These are phyloP conservation scores for Claviceps capensis DNA, from an alignment of 2,329 filamentous ascomycete genomes.

Conservation along the genomic window DNA sequence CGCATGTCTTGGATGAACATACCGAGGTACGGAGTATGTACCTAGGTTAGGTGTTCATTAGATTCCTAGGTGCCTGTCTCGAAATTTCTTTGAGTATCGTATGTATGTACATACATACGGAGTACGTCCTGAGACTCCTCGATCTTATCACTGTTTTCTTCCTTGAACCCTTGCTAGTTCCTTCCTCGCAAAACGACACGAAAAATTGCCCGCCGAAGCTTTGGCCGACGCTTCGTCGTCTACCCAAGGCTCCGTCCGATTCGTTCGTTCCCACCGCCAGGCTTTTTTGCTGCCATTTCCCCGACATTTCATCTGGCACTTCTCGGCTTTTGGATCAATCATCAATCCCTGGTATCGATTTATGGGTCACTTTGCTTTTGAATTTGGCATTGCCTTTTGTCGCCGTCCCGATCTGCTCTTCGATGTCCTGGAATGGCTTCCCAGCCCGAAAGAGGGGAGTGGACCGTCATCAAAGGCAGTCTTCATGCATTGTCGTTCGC, in stretches of 20 bases:
- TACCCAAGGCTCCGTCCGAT: not conserved
- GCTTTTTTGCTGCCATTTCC: not conserved
- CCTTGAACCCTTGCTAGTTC: not conserved
- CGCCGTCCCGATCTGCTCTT: not conserved
- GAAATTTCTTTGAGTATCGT: not conserved
- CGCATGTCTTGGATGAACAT: too few species aligned
- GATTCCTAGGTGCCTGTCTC: too few species aligned
- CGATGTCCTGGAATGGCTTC: not conserved
- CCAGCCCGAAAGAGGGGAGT: too few species aligned
- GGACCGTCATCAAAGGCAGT: too few species aligned
- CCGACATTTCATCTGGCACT: not conserved
- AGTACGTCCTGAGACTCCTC: not conserved
- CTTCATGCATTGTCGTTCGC: slow-evolving; percentile 1
- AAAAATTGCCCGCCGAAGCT: not conserved
- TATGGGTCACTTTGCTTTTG: not conserved
- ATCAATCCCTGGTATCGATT: not conserved
- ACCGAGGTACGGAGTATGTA: too few species aligned
- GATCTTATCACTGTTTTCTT: not conserved
- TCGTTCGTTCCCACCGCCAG: not conserved
- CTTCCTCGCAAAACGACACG: not conserved
- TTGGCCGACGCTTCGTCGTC: not conserved
- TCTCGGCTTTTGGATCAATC: not conserved
- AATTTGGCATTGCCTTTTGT: not conserved
- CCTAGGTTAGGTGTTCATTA: too few species aligned
- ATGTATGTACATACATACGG: not conserved